Evolutionary conservation across 2,329 filamentous ascomycete genomes (phyloP).

Genomic region (Pseudogymnoascus sp.): DNA sequence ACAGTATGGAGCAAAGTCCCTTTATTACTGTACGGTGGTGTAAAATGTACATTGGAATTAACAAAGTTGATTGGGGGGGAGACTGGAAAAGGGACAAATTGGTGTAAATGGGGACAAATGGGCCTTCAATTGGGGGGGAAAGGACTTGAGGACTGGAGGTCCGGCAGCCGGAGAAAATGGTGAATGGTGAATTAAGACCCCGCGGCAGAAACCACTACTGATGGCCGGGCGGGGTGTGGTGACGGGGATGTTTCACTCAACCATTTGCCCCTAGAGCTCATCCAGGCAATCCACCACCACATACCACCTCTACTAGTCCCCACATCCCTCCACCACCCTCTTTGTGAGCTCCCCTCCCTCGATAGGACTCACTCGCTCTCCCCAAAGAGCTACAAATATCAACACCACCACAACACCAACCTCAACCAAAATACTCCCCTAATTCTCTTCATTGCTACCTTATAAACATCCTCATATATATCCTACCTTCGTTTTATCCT

Average conservation of each 20-base stretch:
- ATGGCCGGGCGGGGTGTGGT: neutral
- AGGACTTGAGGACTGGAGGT: neutral
- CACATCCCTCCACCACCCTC: neutral
- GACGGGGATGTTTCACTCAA: neutral
- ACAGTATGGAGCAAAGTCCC: no score
- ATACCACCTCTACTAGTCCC: neutral
- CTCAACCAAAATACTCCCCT: neutral
- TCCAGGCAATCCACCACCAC: neutral
- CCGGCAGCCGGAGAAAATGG: neutral
- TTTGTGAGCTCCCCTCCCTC: neutral
- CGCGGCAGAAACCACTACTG: neutral
- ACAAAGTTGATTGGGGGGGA: neutral
- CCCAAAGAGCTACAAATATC: constrained; percentile 11
- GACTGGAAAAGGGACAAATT: no score
- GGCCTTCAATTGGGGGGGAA: neutral
- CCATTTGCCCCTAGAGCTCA: neutral
- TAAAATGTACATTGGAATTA: neutral
- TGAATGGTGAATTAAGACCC: constrained; percentile 1
- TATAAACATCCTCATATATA: constrained; percentile 11
- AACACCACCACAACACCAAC: neutral
- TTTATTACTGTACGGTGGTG: neutral
- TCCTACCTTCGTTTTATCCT: constrained; percentile 15
- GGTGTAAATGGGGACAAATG: neutral
- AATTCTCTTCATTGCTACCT: constrained; percentile 9
- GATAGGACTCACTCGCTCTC: constrained; percentile 9